These are phyloP conservation scores for Fibroporia radiculosa DNA, from an alignment of 768 basidiomycete species.

Conservation along the genomic window DNA sequence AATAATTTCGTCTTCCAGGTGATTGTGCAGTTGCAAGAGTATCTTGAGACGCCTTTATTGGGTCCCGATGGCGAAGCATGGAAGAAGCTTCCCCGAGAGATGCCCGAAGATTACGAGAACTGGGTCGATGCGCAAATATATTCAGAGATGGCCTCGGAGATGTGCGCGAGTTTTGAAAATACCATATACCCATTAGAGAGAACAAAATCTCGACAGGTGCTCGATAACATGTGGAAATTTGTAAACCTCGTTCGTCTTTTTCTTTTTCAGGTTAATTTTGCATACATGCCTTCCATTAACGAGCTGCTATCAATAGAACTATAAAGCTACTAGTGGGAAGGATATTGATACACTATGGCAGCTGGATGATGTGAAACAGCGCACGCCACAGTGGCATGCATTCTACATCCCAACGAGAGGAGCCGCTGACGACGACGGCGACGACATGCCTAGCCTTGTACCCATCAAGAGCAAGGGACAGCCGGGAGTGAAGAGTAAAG, in stretches of 20 bases:
- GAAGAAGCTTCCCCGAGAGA: conserved; percentile 39
- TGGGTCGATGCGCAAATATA: conserved; percentile 66
- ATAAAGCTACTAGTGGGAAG: conserved; percentile 40
- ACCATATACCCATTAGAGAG: conserved; percentile 51
- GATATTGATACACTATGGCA: conserved; percentile 61
- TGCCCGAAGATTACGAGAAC: conserved; percentile 52
- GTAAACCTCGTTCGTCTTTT: conserved; percentile 45
- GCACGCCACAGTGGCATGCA: conserved; percentile 54
- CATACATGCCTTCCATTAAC: not conserved
- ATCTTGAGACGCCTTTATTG: conserved; percentile 56
- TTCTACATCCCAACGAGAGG: conserved; percentile 20
- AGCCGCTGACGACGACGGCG: conserved; percentile 21
- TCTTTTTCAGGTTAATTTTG: not conserved
- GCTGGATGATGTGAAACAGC: conserved; percentile 40
- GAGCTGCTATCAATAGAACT: conserved; percentile 40
- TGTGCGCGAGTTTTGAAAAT: conserved; percentile 44
- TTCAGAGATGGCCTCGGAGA: conserved; percentile 50
- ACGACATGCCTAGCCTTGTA: conserved; percentile 14
- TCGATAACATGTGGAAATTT: conserved; percentile 57
- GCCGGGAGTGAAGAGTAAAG: conserved; percentile 21
- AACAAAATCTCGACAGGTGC: conserved; percentile 38
- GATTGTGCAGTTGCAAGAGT: conserved; percentile 55
- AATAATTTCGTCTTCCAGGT: conserved; percentile 32
- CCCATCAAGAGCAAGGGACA: conserved; percentile 16
- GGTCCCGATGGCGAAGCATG: conserved; percentile 47